Conservation (phyloP, 257 asterid genomes). For the Haberlea rhodopensis region DNA sequence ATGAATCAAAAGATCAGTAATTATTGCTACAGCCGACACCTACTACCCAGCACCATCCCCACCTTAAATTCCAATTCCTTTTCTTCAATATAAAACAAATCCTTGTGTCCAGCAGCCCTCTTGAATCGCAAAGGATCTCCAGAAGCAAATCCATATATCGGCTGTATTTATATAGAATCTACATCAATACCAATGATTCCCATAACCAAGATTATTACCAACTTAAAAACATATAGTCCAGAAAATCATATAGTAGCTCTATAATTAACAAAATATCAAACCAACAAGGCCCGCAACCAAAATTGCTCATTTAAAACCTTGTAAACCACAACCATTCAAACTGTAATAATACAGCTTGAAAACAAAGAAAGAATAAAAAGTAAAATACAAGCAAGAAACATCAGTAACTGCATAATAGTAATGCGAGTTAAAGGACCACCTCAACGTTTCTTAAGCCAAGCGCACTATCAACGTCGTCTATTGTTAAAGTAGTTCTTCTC, state of each 20-base stretch:
- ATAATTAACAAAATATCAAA: too few species aligned
- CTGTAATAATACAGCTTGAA: not conserved
- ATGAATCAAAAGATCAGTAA: too few species aligned
- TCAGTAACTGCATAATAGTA: not conserved
- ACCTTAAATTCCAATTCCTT: not conserved
- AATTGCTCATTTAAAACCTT: not conserved
- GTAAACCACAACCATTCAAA: not conserved
- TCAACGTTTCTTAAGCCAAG: slow-evolving; percentile 85
- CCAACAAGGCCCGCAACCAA: not conserved
- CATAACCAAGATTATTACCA: not conserved
- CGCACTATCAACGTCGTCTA: slow-evolving; percentile 94
- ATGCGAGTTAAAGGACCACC: slow-evolving; percentile 40
- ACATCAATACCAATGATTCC: slow-evolving; percentile 24
- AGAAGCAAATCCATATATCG: slow-evolving; percentile 14
- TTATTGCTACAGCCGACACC: not conserved
- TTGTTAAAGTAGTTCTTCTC: slow-evolving; percentile 79
- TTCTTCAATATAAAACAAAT: too few species aligned
- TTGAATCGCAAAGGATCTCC: slow-evolving; percentile 25
- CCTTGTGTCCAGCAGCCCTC: slow-evolving; percentile 13
- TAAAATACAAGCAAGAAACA: not conserved
- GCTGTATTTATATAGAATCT: slow-evolving; percentile 24
- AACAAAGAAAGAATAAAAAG: not conserved
- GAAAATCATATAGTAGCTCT: not conserved
- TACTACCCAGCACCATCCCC: not conserved
- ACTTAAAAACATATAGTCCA: not conserved